Percentiles rank a stretch among this genome's conserved stretches.
Evolutionary conservation across 768 basidiomycete genomes (phyloP).

Genomic region (Rickenella mellea): DNA sequence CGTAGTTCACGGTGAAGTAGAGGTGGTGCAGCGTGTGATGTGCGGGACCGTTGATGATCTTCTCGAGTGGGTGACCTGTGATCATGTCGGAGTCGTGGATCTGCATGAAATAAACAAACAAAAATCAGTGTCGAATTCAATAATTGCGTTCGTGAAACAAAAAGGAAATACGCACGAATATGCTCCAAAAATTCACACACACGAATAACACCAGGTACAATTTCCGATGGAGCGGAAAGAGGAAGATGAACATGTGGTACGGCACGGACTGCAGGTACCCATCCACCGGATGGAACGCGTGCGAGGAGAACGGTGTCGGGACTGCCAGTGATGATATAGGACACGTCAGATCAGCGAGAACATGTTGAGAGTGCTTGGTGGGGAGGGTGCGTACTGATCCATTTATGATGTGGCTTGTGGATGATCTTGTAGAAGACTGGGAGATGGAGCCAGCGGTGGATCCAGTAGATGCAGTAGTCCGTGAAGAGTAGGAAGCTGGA

Average conservation of each 20-base stretch:
- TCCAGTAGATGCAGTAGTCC: conserved; percentile 92
- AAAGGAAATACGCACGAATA: conserved; percentile 56
- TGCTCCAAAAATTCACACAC: conserved; percentile 89
- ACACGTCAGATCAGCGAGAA: background rate
- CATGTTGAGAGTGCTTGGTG: background rate
- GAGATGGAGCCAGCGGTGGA: conserved; percentile 85
- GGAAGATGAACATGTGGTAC: conserved; percentile 84
- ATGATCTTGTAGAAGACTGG: conserved; percentile 81
- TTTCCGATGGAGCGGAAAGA: conserved; percentile 84
- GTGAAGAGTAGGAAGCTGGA: conserved; percentile 75
- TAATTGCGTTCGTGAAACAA: background rate
- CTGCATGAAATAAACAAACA: conserved; percentile 25
- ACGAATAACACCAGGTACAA: conserved; percentile 83
- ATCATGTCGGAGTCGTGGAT: conserved; percentile 99
- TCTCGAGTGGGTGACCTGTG: conserved; percentile 80
- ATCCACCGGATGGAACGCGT: conserved; percentile 96
- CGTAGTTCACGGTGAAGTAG: conserved; percentile 95
- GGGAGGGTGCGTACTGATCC: conserved; percentile 65
- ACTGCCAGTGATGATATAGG: conserved; percentile 36
- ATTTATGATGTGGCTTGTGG: conserved; percentile 98
- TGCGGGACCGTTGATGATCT: conserved; percentile 92
- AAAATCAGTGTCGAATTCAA: conserved; percentile 1
- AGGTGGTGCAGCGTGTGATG: conserved; percentile 97
- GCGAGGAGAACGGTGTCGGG: conserved; percentile 93
- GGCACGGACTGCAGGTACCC: conserved; percentile 92